Evolutionary conservation across 2,329 filamentous ascomycete genomes (phyloP).

Genomic region (Leptographium flavum): DNA sequence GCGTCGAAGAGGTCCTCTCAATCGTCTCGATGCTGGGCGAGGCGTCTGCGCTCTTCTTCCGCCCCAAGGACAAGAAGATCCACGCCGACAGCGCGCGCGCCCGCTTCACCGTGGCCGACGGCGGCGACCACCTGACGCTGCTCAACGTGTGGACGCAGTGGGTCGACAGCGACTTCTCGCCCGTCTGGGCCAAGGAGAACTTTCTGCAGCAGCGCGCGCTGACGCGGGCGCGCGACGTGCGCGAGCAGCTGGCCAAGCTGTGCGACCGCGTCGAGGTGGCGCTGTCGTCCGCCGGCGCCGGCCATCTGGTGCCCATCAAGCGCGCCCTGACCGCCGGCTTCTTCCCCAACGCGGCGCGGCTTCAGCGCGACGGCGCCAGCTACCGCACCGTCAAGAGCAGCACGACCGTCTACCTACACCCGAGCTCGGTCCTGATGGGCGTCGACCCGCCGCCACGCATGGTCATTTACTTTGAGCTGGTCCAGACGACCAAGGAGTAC

Average conservation of each 20-base stretch:
- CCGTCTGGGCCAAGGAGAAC: constrained; percentile 82
- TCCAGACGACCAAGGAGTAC: constrained; percentile 79
- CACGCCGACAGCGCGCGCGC: constrained; percentile 84
- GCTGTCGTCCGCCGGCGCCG: constrained; percentile 51
- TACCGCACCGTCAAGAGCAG: constrained; percentile 90
- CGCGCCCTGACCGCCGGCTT: constrained; percentile 84
- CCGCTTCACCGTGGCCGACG: constrained; percentile 79
- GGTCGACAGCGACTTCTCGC: constrained; percentile 81
- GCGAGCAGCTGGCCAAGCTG: constrained; percentile 81
- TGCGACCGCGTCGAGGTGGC: constrained; percentile 87
- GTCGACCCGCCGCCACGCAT: constrained; percentile 63
- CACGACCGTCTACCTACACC: constrained; percentile 82
- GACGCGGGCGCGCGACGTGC: constrained; percentile 75
- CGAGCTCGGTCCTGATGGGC: constrained; percentile 67
- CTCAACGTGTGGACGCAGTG: constrained; percentile 94
- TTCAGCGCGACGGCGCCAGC: constrained; percentile 71
- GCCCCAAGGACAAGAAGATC: constrained; percentile 93
- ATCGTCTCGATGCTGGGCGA: constrained; percentile 93
- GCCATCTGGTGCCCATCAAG: constrained; percentile 65
- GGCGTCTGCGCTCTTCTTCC: constrained; percentile 78
- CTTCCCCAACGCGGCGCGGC: constrained; percentile 78
- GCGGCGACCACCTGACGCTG: constrained; percentile 77
- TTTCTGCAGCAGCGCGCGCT: constrained; percentile 87
- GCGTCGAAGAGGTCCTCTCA: constrained; percentile 81
- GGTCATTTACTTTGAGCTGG: constrained; percentile 76